These are phyloP conservation scores for Trichothecium sympodiale DNA, from an alignment of 2,329 filamentous ascomycete genomes.

Conservation along the genomic window DNA sequence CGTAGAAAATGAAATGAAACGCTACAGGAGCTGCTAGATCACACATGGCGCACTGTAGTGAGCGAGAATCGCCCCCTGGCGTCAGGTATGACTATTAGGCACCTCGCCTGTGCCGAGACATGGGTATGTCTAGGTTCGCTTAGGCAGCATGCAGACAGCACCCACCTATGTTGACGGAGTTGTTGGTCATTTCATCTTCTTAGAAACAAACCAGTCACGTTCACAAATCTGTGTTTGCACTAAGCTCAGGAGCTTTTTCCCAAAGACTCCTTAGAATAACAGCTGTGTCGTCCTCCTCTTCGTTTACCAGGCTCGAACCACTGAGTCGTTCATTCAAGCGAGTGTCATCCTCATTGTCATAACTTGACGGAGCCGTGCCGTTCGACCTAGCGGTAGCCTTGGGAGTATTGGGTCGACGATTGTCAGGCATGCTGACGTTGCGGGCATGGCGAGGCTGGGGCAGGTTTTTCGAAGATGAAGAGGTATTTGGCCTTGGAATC, in stretches of 20 bases:
- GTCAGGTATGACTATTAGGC: too few species aligned
- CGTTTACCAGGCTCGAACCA: conserved; percentile 36
- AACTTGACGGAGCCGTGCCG: conserved; percentile 29
- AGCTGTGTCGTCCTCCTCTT: conserved; percentile 38
- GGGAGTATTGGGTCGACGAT: conserved; percentile 17
- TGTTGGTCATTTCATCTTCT: background rate
- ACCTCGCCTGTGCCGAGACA: too few species aligned
- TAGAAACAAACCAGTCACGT: too few species aligned
- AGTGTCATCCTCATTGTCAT: conserved; percentile 32
- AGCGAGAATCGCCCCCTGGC: too few species aligned
- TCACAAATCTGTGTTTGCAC: conserved; percentile 32
- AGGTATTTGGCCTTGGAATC: conserved; percentile 30
- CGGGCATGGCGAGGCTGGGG: conserved; percentile 19
- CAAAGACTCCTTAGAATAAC: conserved; percentile 46
- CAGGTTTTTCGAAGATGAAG: too few species aligned
- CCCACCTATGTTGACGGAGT: background rate
- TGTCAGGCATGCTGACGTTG: conserved; percentile 26
- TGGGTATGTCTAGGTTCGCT: background rate
- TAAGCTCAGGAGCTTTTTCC: conserved; percentile 49
- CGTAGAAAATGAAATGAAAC: too few species aligned
- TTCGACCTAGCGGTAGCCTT: conserved; percentile 22
- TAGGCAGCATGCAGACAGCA: background rate
- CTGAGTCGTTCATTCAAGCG: conserved; percentile 32
- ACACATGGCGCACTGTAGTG: too few species aligned
- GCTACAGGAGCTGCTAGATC: too few species aligned